phyloP scores from a whole-genome alignment of 1,139 yeast species.

The Saccharomyces hybrid region DNA sequence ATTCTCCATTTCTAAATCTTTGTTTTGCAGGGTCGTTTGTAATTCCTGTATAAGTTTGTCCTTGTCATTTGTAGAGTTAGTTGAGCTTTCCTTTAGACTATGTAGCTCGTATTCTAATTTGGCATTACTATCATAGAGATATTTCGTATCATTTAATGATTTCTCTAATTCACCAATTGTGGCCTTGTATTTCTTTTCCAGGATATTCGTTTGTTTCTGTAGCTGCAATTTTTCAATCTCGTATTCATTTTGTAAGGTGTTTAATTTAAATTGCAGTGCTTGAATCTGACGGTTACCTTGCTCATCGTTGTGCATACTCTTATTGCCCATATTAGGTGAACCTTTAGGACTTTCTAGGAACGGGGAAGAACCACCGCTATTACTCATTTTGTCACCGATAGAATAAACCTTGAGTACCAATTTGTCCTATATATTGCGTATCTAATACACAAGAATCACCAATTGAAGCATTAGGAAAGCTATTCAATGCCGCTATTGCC shows the following conservation, averaged over 20 bases:
- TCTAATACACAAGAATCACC: too few species aligned
- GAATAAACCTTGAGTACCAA: background rate
- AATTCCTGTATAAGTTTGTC: conserved; percentile 21
- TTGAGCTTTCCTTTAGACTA: conserved; percentile 26
- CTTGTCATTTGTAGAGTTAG: conserved; percentile 18
- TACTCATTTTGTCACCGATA: conserved; percentile 12
- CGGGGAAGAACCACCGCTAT: conserved; percentile 40
- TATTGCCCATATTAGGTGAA: conserved; percentile 7
- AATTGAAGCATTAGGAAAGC: background rate
- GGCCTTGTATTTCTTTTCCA: conserved; percentile 23
- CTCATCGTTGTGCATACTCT: conserved; percentile 3
- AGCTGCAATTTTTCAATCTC: conserved; percentile 24
- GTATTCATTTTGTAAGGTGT: conserved; percentile 24
- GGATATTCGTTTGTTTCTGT: conserved; percentile 19
- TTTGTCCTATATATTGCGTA: background rate
- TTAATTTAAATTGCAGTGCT: conserved; percentile 22
- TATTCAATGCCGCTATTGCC: background rate
- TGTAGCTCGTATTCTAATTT: conserved; percentile 31
- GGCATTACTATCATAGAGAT: conserved; percentile 36
- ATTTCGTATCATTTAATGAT: conserved; percentile 20
- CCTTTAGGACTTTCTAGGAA: conserved; percentile 38
- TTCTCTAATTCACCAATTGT: conserved; percentile 25
- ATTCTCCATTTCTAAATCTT: conserved; percentile 18
- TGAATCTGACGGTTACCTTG: conserved; percentile 17
- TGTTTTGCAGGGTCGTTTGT: conserved; percentile 12